Conservation (phyloP, 352 stramenopile species). For the Globisporangium emineosum region DNA sequence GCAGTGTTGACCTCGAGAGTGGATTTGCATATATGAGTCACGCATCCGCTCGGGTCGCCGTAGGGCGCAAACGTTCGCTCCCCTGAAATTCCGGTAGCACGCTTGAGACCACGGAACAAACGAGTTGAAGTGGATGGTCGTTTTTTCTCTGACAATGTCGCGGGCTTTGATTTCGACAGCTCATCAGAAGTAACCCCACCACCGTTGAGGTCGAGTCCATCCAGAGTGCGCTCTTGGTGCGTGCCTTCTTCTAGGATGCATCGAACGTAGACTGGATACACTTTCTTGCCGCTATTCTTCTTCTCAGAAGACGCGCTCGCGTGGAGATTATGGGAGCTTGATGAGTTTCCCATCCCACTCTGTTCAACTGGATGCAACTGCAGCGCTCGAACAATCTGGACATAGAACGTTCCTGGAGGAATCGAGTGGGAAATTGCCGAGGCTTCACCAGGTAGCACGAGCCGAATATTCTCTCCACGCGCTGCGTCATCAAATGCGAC, state of each 20-base stretch:
- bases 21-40: constrained; percentile 67
- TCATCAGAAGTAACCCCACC: constrained; percentile 16
- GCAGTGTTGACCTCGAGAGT: constrained; percentile 23
- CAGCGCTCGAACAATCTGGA: constrained; percentile 73
- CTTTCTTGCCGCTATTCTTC: constrained; percentile 37
- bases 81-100: constrained; percentile 67
- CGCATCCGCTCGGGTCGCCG: constrained; percentile 71
- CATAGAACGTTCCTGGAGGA: constrained; percentile 74
- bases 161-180: constrained; percentile 18
- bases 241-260: constrained; percentile 77
- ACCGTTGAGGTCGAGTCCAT: constrained; percentile 52
- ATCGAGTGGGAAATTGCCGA: constrained; percentile 77
- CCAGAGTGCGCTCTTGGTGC: constrained; percentile 70
- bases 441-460: constrained; percentile 71
- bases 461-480: constrained; percentile 70
- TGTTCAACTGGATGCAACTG: constrained; percentile 50
- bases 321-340: background rate
- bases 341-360: constrained; percentile 7
- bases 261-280: constrained; percentile 62
- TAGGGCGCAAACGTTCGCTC: constrained; percentile 68
- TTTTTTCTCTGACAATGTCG: constrained; percentile 26
- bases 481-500: constrained; percentile 71
- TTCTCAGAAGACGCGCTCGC: background rate
- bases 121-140: constrained; percentile 62
- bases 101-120: constrained; percentile 69